Evolutionary conservation across 2,329 filamentous ascomycete genomes (phyloP), one percentile per base, ranked within the genome.

Genomic region (Pleomassaria siparia): DNA sequence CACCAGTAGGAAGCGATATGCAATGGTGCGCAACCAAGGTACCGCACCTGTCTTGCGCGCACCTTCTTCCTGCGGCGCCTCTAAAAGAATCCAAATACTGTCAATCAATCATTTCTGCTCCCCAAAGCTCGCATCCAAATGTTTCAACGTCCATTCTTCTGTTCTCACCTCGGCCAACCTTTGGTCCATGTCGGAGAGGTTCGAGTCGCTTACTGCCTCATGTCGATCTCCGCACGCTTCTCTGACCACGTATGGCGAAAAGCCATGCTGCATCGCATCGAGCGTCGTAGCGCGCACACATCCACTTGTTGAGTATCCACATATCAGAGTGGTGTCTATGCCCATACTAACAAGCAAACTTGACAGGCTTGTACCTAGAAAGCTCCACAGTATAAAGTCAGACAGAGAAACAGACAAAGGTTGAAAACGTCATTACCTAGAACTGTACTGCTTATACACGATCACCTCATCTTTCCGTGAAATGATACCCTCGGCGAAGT

Each of bases 401-500:
- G n/a, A n/a, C n/a, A n/a, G 25, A 26, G 25, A 7, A 26, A 12
- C 25, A 26, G 12, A 12, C 25, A 7, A 7, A 26, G 7, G 7
- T 26, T 7, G 7, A 26, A 12, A 26, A 26, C 7, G 12, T 7
- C 12, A 26, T 26, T 26, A 26, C 25, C 25, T 26, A n/a, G 26
- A 43, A 30, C 26, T 35, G 39, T 48, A 43, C 24, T 48, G 46
- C 20, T 48, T 48, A 25, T 48, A 48, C 26, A 44, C 40, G 16
- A 44, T 40, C n/a, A 44, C 46, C 24, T 48, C 33, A 15, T 44
- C 30, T 20, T 48, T 40, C 5, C 28, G 30, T 12, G 46, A 32
- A 10, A 43, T 30, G 24, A 48, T 42, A 16, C 22, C 40, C 35
- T 39, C 40, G 13, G 46, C 40, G 22, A 44, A 48, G 13, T 48